Evolutionary conservation across 768 basidiomycete genomes (phyloP).

Genomic region (Lactarius psammicola): DNA sequence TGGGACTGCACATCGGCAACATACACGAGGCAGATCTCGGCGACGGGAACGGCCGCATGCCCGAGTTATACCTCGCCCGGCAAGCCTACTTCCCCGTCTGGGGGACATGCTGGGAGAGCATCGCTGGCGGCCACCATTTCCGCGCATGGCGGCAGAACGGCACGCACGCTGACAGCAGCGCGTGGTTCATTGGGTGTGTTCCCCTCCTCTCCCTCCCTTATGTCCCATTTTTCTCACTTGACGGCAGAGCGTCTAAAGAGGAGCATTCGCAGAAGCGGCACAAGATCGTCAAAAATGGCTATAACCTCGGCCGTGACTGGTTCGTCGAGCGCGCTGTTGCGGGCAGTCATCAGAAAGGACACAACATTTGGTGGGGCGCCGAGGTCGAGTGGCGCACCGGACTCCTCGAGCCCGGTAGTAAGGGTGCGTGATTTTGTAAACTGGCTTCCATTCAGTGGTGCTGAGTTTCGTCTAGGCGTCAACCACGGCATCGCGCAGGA

Average conservation of each 20-base stretch:
- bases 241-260: constrained; percentile 68
- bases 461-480: constrained; percentile 57
- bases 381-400: constrained; percentile 74
- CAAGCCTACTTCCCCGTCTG: constrained; percentile 76
- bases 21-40: constrained; percentile 80
- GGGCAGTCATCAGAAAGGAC: constrained; percentile 54
- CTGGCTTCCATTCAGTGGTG: not conserved
- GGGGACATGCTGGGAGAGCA: constrained; percentile 88
- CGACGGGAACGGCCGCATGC: constrained; percentile 71
- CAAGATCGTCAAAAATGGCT: constrained; percentile 73
- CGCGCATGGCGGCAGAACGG: constrained; percentile 90
- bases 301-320: constrained; percentile 79
- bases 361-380: constrained; percentile 68
- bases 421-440: constrained; percentile 48
- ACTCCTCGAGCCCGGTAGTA: constrained; percentile 62
- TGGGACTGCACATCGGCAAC: constrained; percentile 74
- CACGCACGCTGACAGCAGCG: constrained; percentile 62
- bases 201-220: not conserved
- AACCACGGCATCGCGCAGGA: constrained; percentile 83
- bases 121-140: constrained; percentile 86
- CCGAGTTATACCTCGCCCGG: constrained; percentile 69
- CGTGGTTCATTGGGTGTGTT: constrained; percentile 74
- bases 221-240: not conserved
- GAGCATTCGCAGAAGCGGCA: constrained; percentile 65
- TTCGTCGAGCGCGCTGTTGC: constrained; percentile 64